Percentiles rank a stretch among this genome's conserved stretches.
These are phyloP conservation scores for Erodium texanum DNA, from an alignment of 441 rosid species.

Conservation along the genomic window DNA sequence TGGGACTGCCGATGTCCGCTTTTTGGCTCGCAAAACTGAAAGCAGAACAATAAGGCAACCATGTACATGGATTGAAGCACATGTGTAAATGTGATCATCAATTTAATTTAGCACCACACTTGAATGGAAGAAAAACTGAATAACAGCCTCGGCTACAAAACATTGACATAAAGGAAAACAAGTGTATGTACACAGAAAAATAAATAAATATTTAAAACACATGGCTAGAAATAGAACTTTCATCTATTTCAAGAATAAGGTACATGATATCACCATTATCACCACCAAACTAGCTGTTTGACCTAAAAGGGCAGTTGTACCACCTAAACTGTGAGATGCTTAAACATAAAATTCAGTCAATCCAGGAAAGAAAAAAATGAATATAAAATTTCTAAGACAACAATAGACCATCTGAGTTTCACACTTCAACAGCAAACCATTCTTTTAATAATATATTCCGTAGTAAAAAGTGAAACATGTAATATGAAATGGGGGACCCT, in stretches of 20 bases:
- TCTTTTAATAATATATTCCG: neutral
- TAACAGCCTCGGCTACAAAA: neutral
- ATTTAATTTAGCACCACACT: neutral
- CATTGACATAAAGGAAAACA: neutral
- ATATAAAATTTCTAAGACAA: neutral
- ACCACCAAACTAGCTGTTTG: neutral
- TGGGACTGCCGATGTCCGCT: constrained; percentile 61
- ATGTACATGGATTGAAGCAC: neutral
- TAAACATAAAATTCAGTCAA: neutral
- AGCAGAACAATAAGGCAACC: neutral
- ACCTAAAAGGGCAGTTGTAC: neutral
- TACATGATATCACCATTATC: neutral
- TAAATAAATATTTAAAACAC: neutral
- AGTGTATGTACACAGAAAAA: neutral
- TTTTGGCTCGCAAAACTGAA: constrained; percentile 61
- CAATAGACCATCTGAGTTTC: neutral
- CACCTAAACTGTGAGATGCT: too few relatives aligned
- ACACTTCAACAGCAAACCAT: neutral
- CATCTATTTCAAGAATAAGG: neutral
- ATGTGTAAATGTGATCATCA: neutral
- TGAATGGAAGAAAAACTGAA: neutral
- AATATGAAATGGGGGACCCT: neutral
- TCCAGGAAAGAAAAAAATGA: neutral
- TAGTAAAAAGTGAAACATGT: neutral
- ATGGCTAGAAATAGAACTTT: neutral